Percentiles rank a stretch among this genome's conserved stretches.
Conservation (phyloP, 23 red algal genomes). For the Chondrus crispus region DNA sequence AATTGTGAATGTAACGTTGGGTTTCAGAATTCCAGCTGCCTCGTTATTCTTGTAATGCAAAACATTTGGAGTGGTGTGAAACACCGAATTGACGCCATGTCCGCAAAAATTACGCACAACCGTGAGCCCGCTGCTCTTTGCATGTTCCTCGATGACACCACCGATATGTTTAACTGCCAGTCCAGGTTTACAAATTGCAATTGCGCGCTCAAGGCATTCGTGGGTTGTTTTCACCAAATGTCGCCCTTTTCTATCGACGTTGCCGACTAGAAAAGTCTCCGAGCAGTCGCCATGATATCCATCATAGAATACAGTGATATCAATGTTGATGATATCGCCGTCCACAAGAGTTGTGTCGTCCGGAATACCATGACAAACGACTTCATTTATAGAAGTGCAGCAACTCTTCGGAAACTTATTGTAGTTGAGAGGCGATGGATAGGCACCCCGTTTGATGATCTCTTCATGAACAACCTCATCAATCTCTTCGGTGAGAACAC, state of each 20-base stretch:
- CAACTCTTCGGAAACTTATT: constrained; percentile 92
- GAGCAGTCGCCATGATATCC: constrained; percentile 99
- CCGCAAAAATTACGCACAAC: constrained; percentile 95
- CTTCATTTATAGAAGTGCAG: constrained; percentile 98
- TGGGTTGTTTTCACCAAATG: constrained; percentile 75
- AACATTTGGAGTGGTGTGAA: constrained; percentile 94
- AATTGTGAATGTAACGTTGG: constrained; percentile 92
- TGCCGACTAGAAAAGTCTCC: constrained; percentile 91
- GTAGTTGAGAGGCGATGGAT: constrained; percentile 95
- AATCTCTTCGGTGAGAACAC: constrained; percentile 93
- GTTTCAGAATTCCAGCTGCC: constrained; percentile 70
- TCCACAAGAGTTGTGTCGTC: constrained; percentile 63
- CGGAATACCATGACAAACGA: constrained; percentile 98
- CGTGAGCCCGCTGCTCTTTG: constrained; percentile 46
- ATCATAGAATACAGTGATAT: constrained; percentile 85
- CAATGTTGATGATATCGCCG: constrained; percentile 98
- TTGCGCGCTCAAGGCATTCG: constrained; percentile 83
- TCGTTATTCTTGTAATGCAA: constrained; percentile 89
- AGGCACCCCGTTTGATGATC: constrained; percentile 66
- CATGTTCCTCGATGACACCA: constrained; percentile 85
- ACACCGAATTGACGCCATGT: constrained; percentile 90
- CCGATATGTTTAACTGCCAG: constrained; percentile 82
- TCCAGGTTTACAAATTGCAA: constrained; percentile 79
- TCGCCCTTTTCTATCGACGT: constrained; percentile 58
- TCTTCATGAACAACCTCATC: constrained; percentile 92